A percentile compares a stretch with the other conserved stretches of the same genome.
Conservation (phyloP, 331 rosid genomes). For the Malus hybrid region DNA sequence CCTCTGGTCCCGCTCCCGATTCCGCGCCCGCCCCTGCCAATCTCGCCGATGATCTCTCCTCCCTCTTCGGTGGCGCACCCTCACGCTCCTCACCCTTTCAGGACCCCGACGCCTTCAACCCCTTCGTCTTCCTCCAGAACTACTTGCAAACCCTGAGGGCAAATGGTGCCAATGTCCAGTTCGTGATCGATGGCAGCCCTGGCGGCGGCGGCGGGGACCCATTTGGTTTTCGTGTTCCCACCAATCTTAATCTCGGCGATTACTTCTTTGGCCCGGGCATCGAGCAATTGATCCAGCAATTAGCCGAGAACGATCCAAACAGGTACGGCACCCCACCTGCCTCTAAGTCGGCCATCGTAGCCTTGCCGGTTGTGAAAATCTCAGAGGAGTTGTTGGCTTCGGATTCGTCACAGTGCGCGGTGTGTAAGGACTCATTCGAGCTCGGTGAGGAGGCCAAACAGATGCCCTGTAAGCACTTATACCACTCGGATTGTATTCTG, state of each 20-base stretch:
- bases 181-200: constrained; percentile 40
- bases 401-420: constrained; percentile 81
- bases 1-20: constrained; percentile 12
- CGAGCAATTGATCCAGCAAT: constrained; percentile 87
- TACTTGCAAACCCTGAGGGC: constrained; percentile 52
- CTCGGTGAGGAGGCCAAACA: constrained; percentile 62
- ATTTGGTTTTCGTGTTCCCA: constrained; percentile 30
- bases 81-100: constrained; percentile 31
- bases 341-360: constrained; percentile 50
- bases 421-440: constrained; percentile 68
- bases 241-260: constrained; percentile 62
- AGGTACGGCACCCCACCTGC: constrained; percentile 87
- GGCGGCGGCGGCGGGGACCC: constrained; percentile 36
- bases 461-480: constrained; percentile 84
- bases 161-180: constrained; percentile 61
- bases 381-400: constrained; percentile 49
- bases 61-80: constrained; percentile 39
- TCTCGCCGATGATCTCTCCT: constrained; percentile 42
- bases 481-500: constrained; percentile 64
- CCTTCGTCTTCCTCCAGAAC: constrained; percentile 56
- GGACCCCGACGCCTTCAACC: constrained; percentile 49
- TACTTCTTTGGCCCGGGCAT: constrained; percentile 89
- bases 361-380: constrained; percentile 45
- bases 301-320: constrained; percentile 82
- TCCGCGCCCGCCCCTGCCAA: not conserved